Conservation (phyloP, 1,139 yeast species). For the Zygoascus hellenicus region DNA sequence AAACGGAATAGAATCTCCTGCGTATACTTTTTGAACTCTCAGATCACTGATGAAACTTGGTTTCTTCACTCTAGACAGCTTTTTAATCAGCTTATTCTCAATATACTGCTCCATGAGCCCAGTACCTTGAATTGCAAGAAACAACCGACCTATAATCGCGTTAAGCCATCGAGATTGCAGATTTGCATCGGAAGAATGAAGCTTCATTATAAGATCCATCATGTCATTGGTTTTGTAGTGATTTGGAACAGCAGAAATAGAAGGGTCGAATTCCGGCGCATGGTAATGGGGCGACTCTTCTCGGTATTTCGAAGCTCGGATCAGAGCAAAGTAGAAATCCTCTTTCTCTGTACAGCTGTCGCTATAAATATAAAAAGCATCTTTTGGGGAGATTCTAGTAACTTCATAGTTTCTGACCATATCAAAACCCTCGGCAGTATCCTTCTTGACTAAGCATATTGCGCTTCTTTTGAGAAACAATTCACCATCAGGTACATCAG, state of each 20-base stretch:
- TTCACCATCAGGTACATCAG: constrained; percentile 62
- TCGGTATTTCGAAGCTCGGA: constrained; percentile 58
- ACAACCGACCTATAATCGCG: constrained; percentile 76
- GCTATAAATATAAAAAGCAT: constrained; percentile 66
- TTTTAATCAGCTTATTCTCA: constrained; percentile 56
- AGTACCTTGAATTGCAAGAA: constrained; percentile 70
- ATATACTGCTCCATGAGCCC: constrained; percentile 54
- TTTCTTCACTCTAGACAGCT: constrained; percentile 69
- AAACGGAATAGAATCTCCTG: constrained; percentile 78
- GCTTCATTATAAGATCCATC: constrained; percentile 64
- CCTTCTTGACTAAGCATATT: constrained; percentile 47
- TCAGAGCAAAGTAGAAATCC: constrained; percentile 82
- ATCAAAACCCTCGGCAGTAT: constrained; percentile 16
- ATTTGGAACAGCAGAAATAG: constrained; percentile 61
- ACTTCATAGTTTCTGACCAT: neutral
- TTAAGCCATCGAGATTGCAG: constrained; percentile 85
- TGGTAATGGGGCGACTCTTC: constrained; percentile 30
- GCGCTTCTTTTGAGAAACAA: constrained; percentile 76
- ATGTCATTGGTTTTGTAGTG: constrained; percentile 68
- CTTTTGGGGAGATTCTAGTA: constrained; percentile 40
- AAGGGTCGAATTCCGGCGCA: constrained; percentile 36
- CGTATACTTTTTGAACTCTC: constrained; percentile 61
- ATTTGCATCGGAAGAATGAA: constrained; percentile 79
- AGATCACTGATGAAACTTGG: constrained; percentile 87
- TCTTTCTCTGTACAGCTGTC: constrained; percentile 80